A percentile compares a stretch with the other conserved stretches of the same genome.
Conservation (phyloP, 2,329 filamentous ascomycete species). For the Moelleriella libera region DNA sequence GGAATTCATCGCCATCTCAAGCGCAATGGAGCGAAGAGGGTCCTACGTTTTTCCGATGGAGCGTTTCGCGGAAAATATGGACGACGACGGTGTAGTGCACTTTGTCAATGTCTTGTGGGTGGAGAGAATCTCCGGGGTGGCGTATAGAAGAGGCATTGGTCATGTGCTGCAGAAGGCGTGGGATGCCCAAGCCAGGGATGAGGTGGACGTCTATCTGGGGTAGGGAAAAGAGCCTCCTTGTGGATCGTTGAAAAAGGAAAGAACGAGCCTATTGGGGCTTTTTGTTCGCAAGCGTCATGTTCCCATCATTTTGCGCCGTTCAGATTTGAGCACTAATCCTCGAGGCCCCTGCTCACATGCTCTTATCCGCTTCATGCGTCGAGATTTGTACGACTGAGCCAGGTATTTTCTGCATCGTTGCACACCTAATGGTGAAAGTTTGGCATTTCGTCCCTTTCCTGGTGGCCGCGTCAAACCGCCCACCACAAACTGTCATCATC, state of each 20-base stretch:
- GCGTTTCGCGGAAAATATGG: slow-evolving; percentile 24
- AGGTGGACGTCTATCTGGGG: slow-evolving; percentile 26
- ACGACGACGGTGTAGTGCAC: slow-evolving; percentile 26
- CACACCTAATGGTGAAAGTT: too few relatives aligned
- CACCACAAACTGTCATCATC: too few relatives aligned
- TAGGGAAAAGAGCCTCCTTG: slow-evolving; percentile 6
- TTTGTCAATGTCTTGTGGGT: slow-evolving; percentile 33
- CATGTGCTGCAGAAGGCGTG: slow-evolving; percentile 26
- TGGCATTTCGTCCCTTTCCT: too few relatives aligned
- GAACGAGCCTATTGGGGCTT: neutral
- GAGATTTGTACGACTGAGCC: too few relatives aligned
- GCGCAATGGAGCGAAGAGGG: slow-evolving; percentile 24
- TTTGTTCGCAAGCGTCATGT: neutral
- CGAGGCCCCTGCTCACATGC: too few relatives aligned
- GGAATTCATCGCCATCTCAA: slow-evolving; percentile 28
- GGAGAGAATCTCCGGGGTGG: slow-evolving; percentile 27
- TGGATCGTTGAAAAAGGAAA: neutral
- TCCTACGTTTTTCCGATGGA: slow-evolving; percentile 24
- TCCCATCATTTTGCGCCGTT: neutral
- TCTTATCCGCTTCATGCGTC: too few relatives aligned
- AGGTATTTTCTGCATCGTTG: too few relatives aligned
- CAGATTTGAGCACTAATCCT: too few relatives aligned
- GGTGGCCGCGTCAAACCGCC: too few relatives aligned
- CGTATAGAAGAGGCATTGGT: slow-evolving; percentile 25
- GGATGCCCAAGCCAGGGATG: slow-evolving; percentile 23